Evolutionary conservation across 257 asterid species (phyloP).

Genomic region (Oldenlandia corymbosa): DNA sequence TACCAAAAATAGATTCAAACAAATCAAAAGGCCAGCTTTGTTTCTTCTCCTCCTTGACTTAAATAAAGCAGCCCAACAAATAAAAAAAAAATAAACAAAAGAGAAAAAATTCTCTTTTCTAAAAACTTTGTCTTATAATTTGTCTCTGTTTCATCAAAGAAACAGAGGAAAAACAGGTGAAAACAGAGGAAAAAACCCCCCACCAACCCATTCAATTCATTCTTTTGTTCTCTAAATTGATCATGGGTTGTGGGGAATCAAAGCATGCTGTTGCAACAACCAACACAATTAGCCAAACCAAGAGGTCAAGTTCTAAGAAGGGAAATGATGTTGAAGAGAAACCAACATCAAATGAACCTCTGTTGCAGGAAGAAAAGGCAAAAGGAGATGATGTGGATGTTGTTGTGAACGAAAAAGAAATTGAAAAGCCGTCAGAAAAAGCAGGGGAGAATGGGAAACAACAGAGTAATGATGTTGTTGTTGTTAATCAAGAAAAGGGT

Average conservation of each 20-base stretch:
- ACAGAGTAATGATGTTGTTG: constrained; percentile 5
- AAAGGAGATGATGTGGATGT: neutral
- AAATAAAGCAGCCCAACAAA: neutral
- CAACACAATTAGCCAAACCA: constrained; percentile 45
- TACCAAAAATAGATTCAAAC: constrained; percentile 16
- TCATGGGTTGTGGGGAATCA: constrained; percentile 86
- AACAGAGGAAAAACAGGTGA: too few relatives aligned
- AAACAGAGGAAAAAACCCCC: neutral
- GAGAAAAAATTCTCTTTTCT: too few relatives aligned
- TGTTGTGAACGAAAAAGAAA: neutral
- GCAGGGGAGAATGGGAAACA: neutral
- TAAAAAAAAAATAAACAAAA: too few relatives aligned
- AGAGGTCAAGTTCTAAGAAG: constrained; percentile 31
- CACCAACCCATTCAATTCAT: too few relatives aligned
- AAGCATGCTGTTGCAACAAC: constrained; percentile 76
- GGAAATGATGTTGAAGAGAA: neutral
- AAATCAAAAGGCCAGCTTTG: constrained; percentile 9
- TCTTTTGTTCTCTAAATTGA: neutral
- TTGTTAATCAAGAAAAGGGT: neutral
- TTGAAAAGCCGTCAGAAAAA: constrained; percentile 2
- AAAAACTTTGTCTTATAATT: too few relatives aligned
- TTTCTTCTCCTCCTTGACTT: neutral
- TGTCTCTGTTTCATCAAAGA: too few relatives aligned
- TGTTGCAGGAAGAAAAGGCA: constrained; percentile 5
- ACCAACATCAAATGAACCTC: constrained; percentile 1